Conservation (phyloP, 371 early-diverging fungal genomes). For the Apophysomyces trapeziformis region DNA sequence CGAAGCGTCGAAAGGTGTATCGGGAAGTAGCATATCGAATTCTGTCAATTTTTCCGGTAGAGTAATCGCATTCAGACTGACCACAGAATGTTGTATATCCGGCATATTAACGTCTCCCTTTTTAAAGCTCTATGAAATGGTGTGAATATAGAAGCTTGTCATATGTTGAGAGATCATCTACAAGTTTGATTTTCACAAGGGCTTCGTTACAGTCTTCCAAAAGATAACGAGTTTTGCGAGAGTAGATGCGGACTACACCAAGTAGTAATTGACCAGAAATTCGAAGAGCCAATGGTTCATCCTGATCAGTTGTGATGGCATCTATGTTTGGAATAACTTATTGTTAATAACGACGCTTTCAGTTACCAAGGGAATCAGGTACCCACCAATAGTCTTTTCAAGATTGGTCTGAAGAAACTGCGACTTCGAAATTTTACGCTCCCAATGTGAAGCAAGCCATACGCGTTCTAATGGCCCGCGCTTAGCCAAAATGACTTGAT, state of each 20-base stretch:
- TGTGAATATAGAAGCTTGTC: background rate
- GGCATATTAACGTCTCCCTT: slow-evolving; percentile 89
- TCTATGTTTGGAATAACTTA: slow-evolving; percentile 46
- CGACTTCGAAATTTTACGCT: slow-evolving; percentile 93
- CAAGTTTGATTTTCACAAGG: slow-evolving; percentile 91
- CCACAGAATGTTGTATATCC: slow-evolving; percentile 69
- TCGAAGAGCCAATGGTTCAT: slow-evolving; percentile 87
- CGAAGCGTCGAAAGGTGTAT: slow-evolving; percentile 61
- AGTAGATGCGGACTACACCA: slow-evolving; percentile 96
- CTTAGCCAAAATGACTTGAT: slow-evolving; percentile 61
- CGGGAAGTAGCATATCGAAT: slow-evolving; percentile 88
- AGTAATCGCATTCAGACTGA: slow-evolving; percentile 84
- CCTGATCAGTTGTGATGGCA: slow-evolving; percentile 81
- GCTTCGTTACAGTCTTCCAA: slow-evolving; percentile 98
- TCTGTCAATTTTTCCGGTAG: slow-evolving; percentile 87
- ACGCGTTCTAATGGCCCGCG: slow-evolving; percentile 95
- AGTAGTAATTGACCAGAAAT: slow-evolving; percentile 96
- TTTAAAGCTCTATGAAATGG: slow-evolving; percentile 71
- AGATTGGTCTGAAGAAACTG: slow-evolving; percentile 94
- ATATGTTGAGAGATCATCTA: slow-evolving; percentile 26
- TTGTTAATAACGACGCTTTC: background rate
- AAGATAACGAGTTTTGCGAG: slow-evolving; percentile 94
- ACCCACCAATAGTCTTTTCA: slow-evolving; percentile 80
- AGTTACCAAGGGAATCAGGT: background rate
- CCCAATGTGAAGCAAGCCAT: slow-evolving; percentile 99